A percentile compares a stretch with the other conserved stretches of the same genome.
phyloP scores from a whole-genome alignment of 441 rosid species.

The Adansonia grandidieri region DNA sequence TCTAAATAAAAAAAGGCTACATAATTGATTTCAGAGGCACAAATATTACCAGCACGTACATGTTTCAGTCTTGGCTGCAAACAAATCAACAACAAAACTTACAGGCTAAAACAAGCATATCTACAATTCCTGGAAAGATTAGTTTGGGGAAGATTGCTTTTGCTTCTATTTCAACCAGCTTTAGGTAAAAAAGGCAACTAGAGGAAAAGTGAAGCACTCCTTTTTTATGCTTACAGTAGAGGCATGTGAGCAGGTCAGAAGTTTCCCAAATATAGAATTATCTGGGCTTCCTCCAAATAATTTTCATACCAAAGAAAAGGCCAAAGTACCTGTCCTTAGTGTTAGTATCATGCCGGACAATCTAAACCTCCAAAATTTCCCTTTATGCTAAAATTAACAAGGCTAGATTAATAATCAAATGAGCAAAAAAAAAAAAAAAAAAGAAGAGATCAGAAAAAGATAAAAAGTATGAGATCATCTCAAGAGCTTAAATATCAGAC shows the following conservation, averaged over 20 bases:
- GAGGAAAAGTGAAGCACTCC: neutral
- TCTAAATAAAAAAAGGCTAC: neutral
- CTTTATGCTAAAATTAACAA: neutral
- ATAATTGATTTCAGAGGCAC: neutral
- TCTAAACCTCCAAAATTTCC: constrained; percentile 4
- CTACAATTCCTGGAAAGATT: neutral
- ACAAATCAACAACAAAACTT: neutral
- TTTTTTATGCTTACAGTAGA: neutral
- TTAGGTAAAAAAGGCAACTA: neutral
- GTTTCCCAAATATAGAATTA: neutral
- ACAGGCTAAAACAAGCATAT: neutral
- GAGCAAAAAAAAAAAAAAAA: neutral
- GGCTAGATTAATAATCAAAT: neutral
- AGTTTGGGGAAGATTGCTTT: neutral
- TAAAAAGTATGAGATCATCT: neutral
- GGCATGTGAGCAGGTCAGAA: neutral
- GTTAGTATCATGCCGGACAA: neutral
- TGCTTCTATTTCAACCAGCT: neutral
- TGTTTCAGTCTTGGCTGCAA: neutral
- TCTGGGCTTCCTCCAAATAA: constrained; percentile 2
- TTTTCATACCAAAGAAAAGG: neutral
- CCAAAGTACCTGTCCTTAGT: neutral
- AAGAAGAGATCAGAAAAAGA: neutral
- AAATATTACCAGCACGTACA: neutral
- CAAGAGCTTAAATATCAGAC: neutral